A percentile compares a stretch with the other conserved stretches of the same genome.
Conservation (phyloP, 2,329 filamentous ascomycete species). For the Orbilia blumenaviensis region DNA sequence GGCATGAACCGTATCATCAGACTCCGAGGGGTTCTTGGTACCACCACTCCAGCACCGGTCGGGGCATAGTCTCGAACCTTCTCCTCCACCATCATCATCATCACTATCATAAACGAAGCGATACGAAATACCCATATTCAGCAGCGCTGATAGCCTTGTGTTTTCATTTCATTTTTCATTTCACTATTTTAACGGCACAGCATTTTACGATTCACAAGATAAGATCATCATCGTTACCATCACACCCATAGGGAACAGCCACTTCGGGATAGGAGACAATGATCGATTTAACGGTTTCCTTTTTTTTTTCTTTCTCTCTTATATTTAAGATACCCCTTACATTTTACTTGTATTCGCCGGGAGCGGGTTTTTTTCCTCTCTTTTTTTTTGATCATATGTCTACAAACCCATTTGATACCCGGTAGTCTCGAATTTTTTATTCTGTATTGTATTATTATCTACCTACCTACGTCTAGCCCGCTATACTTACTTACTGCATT, state of each 20-base stretch:
- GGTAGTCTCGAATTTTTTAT: neutral
- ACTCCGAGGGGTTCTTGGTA: conserved; percentile 70
- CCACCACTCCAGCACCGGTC: conserved; percentile 38
- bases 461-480: neutral
- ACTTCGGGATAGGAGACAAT: neutral
- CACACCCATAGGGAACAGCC: neutral
- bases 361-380: conserved; percentile 18
- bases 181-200: neutral
- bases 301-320: conserved; percentile 2
- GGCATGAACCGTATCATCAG: conserved; percentile 76
- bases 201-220: conserved; percentile 6
- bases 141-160: neutral
- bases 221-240: neutral
- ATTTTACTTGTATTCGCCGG: neutral
- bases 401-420: conserved; percentile 33
- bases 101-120: neutral
- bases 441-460: conserved; percentile 4
- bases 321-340: conserved; percentile 26
- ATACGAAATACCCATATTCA: neutral
- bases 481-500: neutral
- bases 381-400: no score
- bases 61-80: neutral
- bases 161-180: neutral
- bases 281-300: conserved; percentile 2
- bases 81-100: neutral